phyloP scores from a whole-genome alignment of 306 rosid genomes.

The Dryas drummondii region DNA sequence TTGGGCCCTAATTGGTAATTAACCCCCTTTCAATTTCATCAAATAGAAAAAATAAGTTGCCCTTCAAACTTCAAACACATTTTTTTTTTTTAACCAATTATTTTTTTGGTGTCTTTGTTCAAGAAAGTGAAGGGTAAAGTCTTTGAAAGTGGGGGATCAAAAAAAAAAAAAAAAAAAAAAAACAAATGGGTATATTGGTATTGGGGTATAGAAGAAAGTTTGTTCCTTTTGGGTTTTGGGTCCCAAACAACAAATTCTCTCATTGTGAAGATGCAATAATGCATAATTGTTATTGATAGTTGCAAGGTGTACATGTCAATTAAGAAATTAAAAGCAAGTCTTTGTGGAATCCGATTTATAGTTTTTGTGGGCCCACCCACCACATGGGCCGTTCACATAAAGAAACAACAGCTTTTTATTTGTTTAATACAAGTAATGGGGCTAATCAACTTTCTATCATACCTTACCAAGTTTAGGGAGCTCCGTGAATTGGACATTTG shows the following conservation, averaged over 20 bases:
- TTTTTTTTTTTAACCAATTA: not conserved
- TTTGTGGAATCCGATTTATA: conserved; percentile 69
- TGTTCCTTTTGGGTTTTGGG: conserved; percentile 64
- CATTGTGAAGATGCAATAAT: conserved; percentile 81
- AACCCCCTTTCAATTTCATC: not conserved
- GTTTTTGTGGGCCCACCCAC: conserved; percentile 66
- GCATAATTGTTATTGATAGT: conserved; percentile 62
- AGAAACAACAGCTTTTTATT: conserved; percentile 29
- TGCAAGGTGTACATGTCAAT: conserved; percentile 71
- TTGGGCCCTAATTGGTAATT: conserved; percentile 49
- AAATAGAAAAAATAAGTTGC: not conserved
- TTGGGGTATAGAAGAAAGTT: conserved; percentile 48
- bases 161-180: conserved; percentile 35
- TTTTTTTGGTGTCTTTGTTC: conserved; percentile 32
- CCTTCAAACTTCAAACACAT: no score
- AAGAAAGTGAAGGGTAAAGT: conserved; percentile 28
- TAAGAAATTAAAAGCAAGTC: conserved; percentile 58
- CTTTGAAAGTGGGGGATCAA: conserved; percentile 14
- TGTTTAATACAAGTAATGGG: conserved; percentile 28
- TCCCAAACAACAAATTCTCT: conserved; percentile 60
- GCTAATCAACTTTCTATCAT: conserved; percentile 43
- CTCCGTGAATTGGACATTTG: conserved; percentile 7
- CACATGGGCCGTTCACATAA: conserved; percentile 78
- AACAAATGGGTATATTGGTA: conserved; percentile 27
- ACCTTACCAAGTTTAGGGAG: conserved; percentile 24